A percentile compares a stretch with the other conserved stretches of the same genome.
phyloP scores from a whole-genome alignment of 2,329 filamentous ascomycete genomes.

The Gyromitra esculenta region DNA sequence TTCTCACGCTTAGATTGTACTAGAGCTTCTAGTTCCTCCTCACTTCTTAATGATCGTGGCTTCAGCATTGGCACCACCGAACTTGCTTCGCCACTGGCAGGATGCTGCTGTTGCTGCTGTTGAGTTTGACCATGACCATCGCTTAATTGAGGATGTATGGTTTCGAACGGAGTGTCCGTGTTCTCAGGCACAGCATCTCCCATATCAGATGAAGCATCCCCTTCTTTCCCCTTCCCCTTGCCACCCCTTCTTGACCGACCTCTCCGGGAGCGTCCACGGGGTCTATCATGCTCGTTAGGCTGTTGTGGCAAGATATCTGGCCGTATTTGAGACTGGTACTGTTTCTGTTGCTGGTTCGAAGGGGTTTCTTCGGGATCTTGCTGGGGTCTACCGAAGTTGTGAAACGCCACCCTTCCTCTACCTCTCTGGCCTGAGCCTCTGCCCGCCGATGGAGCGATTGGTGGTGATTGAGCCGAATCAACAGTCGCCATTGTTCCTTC shows the following conservation, averaged over 20 bases:
- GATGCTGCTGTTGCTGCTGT: constrained; percentile 18
- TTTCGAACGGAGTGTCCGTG: not conserved
- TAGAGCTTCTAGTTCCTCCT: constrained; percentile 31
- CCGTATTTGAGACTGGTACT: not conserved
- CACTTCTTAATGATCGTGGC: constrained; percentile 13
- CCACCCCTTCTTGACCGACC: constrained; percentile 20
- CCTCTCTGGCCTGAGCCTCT: constrained; percentile 21
- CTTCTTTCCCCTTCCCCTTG: constrained; percentile 26
- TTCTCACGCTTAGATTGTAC: constrained; percentile 32
- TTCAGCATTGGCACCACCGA: not conserved
- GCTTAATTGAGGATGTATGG: not conserved
- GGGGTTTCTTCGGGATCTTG: constrained; percentile 15
- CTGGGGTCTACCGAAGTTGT: constrained; percentile 34
- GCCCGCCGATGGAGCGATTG: constrained; percentile 1
- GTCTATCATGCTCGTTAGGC: constrained; percentile 18
- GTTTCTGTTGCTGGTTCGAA: constrained; percentile 15
- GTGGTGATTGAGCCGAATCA: constrained; percentile 31
- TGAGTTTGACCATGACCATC: not conserved
- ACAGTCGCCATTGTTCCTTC: constrained; percentile 40
- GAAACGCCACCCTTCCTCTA: constrained; percentile 39
- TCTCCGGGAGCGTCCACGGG: constrained; percentile 16
- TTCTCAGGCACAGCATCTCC: not conserved
- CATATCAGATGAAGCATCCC: constrained; percentile 16
- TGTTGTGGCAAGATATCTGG: constrained; percentile 25
- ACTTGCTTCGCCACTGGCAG: not conserved